Evolutionary conservation across 768 basidiomycete species (phyloP), one percentile per base, ranked within the genome.

Genomic region (Clathrus columnatus): DNA sequence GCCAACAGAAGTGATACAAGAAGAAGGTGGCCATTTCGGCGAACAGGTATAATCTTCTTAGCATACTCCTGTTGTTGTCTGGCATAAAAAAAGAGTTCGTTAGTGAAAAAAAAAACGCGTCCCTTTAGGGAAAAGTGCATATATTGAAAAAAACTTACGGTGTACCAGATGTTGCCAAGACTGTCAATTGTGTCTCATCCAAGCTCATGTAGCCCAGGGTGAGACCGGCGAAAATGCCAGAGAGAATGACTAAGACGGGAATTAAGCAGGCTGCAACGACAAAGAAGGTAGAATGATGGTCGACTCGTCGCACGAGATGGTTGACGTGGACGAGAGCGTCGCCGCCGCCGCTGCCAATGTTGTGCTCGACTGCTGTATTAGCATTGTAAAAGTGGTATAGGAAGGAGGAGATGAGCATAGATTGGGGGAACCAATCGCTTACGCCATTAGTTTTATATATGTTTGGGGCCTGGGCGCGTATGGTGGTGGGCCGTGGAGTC

Each of bases 171-270:
- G 91, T 84, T 60, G 84, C 83, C 20, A 95, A 71, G 2, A 95
- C 92, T 64, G 86, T 84, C 43, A 95, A 79, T 75, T 93, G 91
- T 41, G 91, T 93, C 68, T 87, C 87, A 69, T 95, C 91, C 67
- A 94, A 77, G 61, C 85, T 87, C 87, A 94, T 92, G 68, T 91
- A 93, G 29, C 91, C 91, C 46, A 94, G 73, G 56, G 92, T 94
- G 61, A 93, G 74, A 69, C 92, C 88, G 76, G 91, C 91, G 79
- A 93, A 92, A 57, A 91, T 62, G 65, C 91, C 91, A 57, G 87
- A 91, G 60, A 86, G 64, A 48, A 91, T 66, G 51, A 93, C 91
- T 62, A 92, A 83, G 29, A 91, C 65, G 51, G 91, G 91, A 44
- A 93, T 91, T 70, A 93, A 83, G 63, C 70, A 68, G 7, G 72